These are phyloP conservation scores for Sporobolomyces roseus DNA, from an alignment of 768 basidiomycete genomes.

Conservation along the genomic window DNA sequence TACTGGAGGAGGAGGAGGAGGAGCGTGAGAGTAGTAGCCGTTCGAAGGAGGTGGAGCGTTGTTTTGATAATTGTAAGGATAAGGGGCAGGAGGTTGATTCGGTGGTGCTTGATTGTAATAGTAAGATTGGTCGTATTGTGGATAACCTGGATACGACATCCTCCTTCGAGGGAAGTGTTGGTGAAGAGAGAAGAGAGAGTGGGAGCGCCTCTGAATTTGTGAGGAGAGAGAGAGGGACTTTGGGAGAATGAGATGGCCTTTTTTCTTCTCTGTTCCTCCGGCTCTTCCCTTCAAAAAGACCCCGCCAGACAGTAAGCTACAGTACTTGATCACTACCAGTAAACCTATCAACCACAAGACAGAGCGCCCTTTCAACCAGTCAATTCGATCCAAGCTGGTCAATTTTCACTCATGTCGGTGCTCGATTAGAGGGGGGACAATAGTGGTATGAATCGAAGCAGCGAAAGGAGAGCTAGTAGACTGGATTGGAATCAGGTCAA, in stretches of 20 bases:
- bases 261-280: conserved; percentile 4
- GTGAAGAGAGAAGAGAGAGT: not conserved
- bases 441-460: too few relatives aligned
- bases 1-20: not conserved
- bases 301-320: conserved; percentile 23
- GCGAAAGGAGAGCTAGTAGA: too few relatives aligned
- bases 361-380: not conserved
- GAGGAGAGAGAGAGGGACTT: not conserved
- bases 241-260: not conserved
- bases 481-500: too few relatives aligned
- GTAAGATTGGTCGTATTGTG: too few relatives aligned
- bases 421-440: too few relatives aligned
- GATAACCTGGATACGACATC: conserved; percentile 23
- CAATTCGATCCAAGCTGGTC: too few relatives aligned
- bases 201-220: not conserved
- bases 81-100: not conserved
- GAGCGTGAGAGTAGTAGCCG: not conserved
- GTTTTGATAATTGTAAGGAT: not conserved
- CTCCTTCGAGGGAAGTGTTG: too few relatives aligned
- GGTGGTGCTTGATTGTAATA: not conserved
- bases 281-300: conserved; percentile 19
- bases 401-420: too few relatives aligned
- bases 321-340: not conserved
- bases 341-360: not conserved
- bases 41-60: not conserved